Base-by-base conservation (phyloP, 306 rosid genomes). In the Gastrolobium bilobum region DNA sequence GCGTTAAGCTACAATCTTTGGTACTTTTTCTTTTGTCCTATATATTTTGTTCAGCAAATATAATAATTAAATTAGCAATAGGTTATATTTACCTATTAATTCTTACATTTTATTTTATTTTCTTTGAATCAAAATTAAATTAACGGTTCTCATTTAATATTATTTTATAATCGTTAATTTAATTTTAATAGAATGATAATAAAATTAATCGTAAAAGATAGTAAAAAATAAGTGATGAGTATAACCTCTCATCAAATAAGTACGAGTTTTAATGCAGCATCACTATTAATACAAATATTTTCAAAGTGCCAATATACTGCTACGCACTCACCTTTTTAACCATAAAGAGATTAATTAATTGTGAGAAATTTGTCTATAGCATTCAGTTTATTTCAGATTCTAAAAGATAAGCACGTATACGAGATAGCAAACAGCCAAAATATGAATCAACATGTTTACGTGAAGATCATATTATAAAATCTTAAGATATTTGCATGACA, bases 211-310 rank as follows among this genome's bases (percentile, higher is more conserved):
- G 26, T 20, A 20, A 20, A 20, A 20, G 26, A 20, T 20, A 20
- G 26, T 20, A 20, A 20, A 20, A 20, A 20, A 20, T 0, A 20
- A 20, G 26, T 20, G 26, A 20, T 20, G 26, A 20, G 26, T 20
- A 20, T 0, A 20, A 20, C 26, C 26, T 20, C 26, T 20, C 26
- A 20, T 20, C 26, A 20, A 20, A 20, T 20, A 20, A 20, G 26
- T 30, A 68, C 7, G 48, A 48, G 75, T 68, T 68, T 68, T 47
- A 48, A 68, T 46, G 74, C 13, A 68, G 59, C 59, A 68, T 48
- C 74, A 43, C 38, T 44, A 5, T 9, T 26, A 42, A 1, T 44
- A 65, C 9, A 4, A 1, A 3, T 42, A 26, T 44, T 44, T 7
- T 68, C 3, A 48, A 33, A 69, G 34, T 48, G 35, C 30, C 11